These are phyloP conservation scores for Arabidopsis suecica DNA, from an alignment of 345 rosid genomes.

Conservation along the genomic window DNA sequence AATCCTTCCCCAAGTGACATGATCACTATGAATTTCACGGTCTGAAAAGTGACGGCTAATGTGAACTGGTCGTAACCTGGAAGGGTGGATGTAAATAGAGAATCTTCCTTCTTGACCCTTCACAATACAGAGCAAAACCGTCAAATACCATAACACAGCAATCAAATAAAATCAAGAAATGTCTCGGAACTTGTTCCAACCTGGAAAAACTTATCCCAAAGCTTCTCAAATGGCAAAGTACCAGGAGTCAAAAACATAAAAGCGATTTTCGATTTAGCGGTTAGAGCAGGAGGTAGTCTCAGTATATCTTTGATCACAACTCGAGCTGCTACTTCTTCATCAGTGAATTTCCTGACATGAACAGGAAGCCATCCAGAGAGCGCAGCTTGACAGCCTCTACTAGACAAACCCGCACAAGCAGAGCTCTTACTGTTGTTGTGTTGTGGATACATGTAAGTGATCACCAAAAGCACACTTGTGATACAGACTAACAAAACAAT, in stretches of 20 bases:
- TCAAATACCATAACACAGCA: conserved; percentile 10
- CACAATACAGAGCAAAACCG: neutral
- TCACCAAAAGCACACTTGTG: conserved; percentile 77
- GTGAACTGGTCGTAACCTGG: conserved; percentile 73
- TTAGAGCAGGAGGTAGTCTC: conserved; percentile 53
- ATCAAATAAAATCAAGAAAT: conserved; percentile 3
- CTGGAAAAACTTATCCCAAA: conserved; percentile 87
- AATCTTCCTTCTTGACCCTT: conserved; percentile 89
- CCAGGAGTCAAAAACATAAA: conserved; percentile 94
- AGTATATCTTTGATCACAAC: conserved; percentile 78
- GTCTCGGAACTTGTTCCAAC: conserved; percentile 42
- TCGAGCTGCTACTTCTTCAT: conserved; percentile 79
- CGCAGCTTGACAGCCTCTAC: conserved; percentile 69
- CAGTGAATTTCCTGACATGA: conserved; percentile 78
- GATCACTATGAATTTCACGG: conserved; percentile 73
- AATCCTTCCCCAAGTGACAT: conserved; percentile 96
- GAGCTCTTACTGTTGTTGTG: conserved; percentile 49
- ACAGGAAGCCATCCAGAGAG: conserved; percentile 93
- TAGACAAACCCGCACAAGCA: conserved; percentile 77
- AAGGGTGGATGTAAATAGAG: conserved; percentile 81
- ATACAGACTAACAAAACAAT: conserved; percentile 73
- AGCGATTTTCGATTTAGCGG: conserved; percentile 75
- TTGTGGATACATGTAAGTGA: conserved; percentile 82
- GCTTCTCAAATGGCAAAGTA: conserved; percentile 89
- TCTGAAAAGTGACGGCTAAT: conserved; percentile 74